These are phyloP conservation scores for Tephrocybe sp. DNA, from an alignment of 768 basidiomycete genomes.

Conservation along the genomic window DNA sequence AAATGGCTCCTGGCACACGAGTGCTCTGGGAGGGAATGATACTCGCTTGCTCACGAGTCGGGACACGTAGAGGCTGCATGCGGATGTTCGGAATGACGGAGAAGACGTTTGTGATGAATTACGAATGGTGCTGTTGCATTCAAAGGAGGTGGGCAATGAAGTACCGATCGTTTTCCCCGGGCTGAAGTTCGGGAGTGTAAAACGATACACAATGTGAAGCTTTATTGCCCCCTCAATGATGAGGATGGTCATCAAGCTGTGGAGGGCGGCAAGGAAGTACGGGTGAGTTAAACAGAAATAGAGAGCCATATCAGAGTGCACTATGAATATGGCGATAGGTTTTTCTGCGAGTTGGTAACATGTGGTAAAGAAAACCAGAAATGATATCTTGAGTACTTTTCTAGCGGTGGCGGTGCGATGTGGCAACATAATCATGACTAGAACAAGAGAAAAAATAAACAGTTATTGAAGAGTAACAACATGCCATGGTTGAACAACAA, in stretches of 20 bases:
- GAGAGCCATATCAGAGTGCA: background rate
- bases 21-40: too few relatives aligned
- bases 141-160: too few relatives aligned
- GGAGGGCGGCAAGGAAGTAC: background rate
- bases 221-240: background rate
- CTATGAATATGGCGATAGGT: background rate
- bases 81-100: too few relatives aligned
- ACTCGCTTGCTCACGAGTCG: too few relatives aligned
- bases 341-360: background rate
- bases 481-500: background rate
- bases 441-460: background rate
- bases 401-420: background rate
- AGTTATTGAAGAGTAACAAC: background rate
- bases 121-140: background rate
- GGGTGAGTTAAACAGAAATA: background rate
- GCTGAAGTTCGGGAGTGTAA: background rate
- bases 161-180: too few relatives aligned
- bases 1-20: too few relatives aligned
- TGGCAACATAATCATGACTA: background rate
- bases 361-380: background rate
- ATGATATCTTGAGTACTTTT: background rate
- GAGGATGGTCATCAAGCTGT: background rate
- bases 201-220: background rate
- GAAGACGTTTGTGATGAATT: too few relatives aligned
- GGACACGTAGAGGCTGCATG: too few relatives aligned